Conservation (phyloP, 1,284 basidiomycete genomes). For the Ceratobasidium sp. region DNA sequence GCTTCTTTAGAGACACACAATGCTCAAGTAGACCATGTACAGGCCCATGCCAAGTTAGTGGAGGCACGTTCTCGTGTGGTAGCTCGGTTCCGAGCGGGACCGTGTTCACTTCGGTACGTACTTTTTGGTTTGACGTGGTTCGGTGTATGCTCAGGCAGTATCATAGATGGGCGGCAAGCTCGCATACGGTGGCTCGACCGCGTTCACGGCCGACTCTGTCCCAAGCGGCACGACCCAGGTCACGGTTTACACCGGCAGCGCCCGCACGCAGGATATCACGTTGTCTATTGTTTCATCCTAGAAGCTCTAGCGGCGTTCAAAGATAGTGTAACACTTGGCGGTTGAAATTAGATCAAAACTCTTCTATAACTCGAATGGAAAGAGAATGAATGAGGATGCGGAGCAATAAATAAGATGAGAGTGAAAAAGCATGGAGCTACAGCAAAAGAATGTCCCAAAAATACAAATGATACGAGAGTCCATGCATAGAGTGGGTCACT, state of each 20-base stretch:
- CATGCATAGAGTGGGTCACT: neutral
- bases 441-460: neutral
- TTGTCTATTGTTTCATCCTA: slow-evolving; percentile 45
- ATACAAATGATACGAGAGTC: neutral
- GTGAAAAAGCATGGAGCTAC: neutral
- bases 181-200: slow-evolving; percentile 60
- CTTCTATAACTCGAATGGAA: neutral
- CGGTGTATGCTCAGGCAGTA: slow-evolving; percentile 7
- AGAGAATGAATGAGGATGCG: neutral
- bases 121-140: neutral
- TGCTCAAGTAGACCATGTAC: neutral
- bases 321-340: neutral
- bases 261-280: slow-evolving; percentile 56
- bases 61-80: slow-evolving; percentile 43
- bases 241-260: slow-evolving; percentile 59
- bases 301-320: neutral
- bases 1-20: too few relatives aligned
- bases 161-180: slow-evolving; percentile 57
- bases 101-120: slow-evolving; percentile 43
- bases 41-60: slow-evolving; percentile 43
- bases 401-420: neutral
- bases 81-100: slow-evolving; percentile 37
- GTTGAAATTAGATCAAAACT: neutral
- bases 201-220: slow-evolving; percentile 59
- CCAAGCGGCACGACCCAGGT: slow-evolving; percentile 64